phyloP scores from a whole-genome alignment of 352 stramenopile species.

The Pythium chondricola region DNA sequence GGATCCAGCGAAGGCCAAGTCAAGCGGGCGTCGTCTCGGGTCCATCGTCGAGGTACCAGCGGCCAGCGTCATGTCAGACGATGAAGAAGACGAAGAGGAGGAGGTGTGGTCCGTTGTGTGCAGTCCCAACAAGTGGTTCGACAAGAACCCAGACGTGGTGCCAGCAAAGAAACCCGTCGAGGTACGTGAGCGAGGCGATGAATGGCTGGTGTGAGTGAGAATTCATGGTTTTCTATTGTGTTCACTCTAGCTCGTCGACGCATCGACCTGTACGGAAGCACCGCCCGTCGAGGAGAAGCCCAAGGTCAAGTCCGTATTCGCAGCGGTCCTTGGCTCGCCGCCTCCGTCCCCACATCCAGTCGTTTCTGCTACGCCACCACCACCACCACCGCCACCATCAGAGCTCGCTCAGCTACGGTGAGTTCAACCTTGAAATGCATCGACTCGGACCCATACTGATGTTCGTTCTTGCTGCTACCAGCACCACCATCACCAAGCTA shows the following conservation, averaged over 20 bases:
- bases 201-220: background rate
- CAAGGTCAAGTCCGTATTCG: background rate
- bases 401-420: slow-evolving; percentile 10
- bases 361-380: background rate
- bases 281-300: background rate
- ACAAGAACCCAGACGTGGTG: background rate
- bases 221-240: background rate
- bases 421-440: background rate
- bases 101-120: slow-evolving; percentile 15
- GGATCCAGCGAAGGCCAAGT: slow-evolving; percentile 10
- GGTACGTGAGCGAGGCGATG: background rate
- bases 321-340: background rate
- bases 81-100: slow-evolving; percentile 5
- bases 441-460: background rate
- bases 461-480: slow-evolving; percentile 7
- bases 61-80: background rate
- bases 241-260: slow-evolving; percentile 4
- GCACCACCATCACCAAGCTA: slow-evolving; percentile 45
- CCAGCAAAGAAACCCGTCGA: background rate
- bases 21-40: slow-evolving; percentile 10
- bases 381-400: slow-evolving; percentile 2
- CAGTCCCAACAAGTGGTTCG: slow-evolving; percentile 2
- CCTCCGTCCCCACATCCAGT: background rate
- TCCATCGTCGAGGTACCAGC: slow-evolving; percentile 12
- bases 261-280: slow-evolving; percentile 4